These are phyloP conservation scores for Cryptococcus amylolentus DNA, from an alignment of 1,284 basidiomycete genomes.

Conservation along the genomic window DNA sequence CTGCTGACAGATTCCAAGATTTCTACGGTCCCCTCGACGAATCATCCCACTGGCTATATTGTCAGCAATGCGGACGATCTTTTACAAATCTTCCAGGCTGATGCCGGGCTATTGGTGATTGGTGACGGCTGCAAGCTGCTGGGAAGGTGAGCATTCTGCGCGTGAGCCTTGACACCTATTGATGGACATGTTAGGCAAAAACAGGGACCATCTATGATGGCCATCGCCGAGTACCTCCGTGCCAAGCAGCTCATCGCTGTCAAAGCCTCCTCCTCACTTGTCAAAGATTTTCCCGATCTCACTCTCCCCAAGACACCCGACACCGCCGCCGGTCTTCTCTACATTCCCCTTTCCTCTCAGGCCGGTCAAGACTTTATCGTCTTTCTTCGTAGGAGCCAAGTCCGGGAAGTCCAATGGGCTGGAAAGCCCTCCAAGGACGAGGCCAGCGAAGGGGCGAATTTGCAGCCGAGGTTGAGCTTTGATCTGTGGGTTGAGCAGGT, in stretches of 20 bases:
- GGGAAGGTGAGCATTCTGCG: slow-evolving; percentile 51
- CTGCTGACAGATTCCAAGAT: slow-evolving; percentile 54
- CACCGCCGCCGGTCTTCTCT: slow-evolving; percentile 72
- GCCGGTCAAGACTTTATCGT: slow-evolving; percentile 72
- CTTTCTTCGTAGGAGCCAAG: slow-evolving; percentile 74
- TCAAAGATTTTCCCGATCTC: slow-evolving; percentile 71
- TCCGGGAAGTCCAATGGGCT: slow-evolving; percentile 70
- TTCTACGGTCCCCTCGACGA: slow-evolving; percentile 68
- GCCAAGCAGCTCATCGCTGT: slow-evolving; percentile 67
- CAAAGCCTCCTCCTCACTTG: slow-evolving; percentile 69
- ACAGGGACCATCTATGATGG: slow-evolving; percentile 79
- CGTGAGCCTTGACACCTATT: neutral
- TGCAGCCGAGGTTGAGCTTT: slow-evolving; percentile 77
- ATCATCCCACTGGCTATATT: slow-evolving; percentile 76
- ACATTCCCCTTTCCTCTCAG: slow-evolving; percentile 66
- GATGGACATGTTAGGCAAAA: slow-evolving; percentile 51
- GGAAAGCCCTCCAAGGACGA: slow-evolving; percentile 65
- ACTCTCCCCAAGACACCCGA: slow-evolving; percentile 65
- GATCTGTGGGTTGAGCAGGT: slow-evolving; percentile 78
- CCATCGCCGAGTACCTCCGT: slow-evolving; percentile 77
- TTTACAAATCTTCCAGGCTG: slow-evolving; percentile 75
- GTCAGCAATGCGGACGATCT: slow-evolving; percentile 83
- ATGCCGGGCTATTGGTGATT: slow-evolving; percentile 78
- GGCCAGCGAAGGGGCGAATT: slow-evolving; percentile 41
- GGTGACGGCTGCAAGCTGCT: slow-evolving; percentile 83